Percentiles rank a stretch among this genome's conserved stretches.
Evolutionary conservation across 192 early-diverging fungal genomes (phyloP).

Genomic region (Coemansia javaensis): DNA sequence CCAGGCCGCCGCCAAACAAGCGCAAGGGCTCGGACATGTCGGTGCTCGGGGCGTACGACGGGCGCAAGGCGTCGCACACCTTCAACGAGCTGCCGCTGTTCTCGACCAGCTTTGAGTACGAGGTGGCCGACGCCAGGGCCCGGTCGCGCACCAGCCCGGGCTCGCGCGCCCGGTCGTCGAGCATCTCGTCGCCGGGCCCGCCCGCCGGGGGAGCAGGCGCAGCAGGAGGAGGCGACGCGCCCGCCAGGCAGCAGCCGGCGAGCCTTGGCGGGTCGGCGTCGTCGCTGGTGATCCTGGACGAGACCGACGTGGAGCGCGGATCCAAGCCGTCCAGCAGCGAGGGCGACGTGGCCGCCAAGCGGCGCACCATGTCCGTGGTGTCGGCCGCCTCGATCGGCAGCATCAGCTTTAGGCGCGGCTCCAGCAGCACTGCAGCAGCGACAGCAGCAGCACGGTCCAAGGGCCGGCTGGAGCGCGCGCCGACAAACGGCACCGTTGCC

Average conservation of each 20-base stretch:
- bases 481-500: neutral
- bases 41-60: neutral
- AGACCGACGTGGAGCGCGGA: neutral
- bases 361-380: conserved; percentile 44
- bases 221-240: neutral
- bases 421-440: neutral
- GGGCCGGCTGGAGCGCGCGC: neutral
- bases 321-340: conserved; percentile 6
- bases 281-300: conserved; percentile 10
- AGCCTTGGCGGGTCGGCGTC: conserved; percentile 8
- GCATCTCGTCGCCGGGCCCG: conserved; percentile 7
- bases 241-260: neutral
- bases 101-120: conserved; percentile 14
- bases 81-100: conserved; percentile 39
- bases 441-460: neutral
- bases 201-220: conserved; percentile 3
- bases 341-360: conserved; percentile 20
- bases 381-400: conserved; percentile 12
- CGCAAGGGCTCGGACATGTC: conserved; percentile 20
- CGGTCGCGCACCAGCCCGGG: conserved; percentile 29
- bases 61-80: conserved; percentile 17
- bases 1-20: conserved; percentile 6
- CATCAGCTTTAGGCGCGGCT: neutral
- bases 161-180: conserved; percentile 10
- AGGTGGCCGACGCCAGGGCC: conserved; percentile 5